Base-by-base conservation (phyloP, 179 eudicot species). In the Beta corolliflora region DNA sequence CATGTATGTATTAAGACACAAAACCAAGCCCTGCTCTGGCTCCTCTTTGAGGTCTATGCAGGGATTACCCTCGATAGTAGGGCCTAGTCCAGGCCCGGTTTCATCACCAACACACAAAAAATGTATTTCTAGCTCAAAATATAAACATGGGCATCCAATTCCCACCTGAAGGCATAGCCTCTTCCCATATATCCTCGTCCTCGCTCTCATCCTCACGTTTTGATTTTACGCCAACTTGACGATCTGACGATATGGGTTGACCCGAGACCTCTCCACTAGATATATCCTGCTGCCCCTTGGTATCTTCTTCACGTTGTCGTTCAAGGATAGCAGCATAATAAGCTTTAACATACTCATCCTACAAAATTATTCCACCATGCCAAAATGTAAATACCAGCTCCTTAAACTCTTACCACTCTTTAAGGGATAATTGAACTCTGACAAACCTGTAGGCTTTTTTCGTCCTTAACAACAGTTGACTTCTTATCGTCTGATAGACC, bases 101-200 rank as follows among this genome's bases (percentile, higher is more conserved):
- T 18, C 15, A 14, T 13, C 73, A 41, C 18, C 0, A 5, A 44
- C 29, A 2, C 45, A 69, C 0, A 18, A 9, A 3, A 69, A 31
- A 44, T 18, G 3, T 14, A 1, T 44, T 45, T 25, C 29, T 46
- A 7, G 52, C 36, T 23, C 50, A 4, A 48, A 48, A 36, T 36
- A 58, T 6, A 21, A 31, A 29, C 14, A 61, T 21, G 36, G 71
- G 52, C 19, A 50, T 54, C 14, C 7, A 48, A 48, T 48, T 48
- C 52, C 52, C 89, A 96, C 98, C 99, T 85, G 95, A 77, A 70
- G 97, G 88, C 25, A 92, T 80, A 65, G 80, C 93, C 80, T 93
- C 98, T 85, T 96, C 98, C 98, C 98, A 92, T 61, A 90, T 92
- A 82, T 84, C 88, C 75, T 94, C 94, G 25, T 89, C 96, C n/a